A percentile compares a stretch with the other conserved stretches of the same genome.
Evolutionary conservation across 345 rosid genomes (phyloP).

Genomic region (Brassica carinata): DNA sequence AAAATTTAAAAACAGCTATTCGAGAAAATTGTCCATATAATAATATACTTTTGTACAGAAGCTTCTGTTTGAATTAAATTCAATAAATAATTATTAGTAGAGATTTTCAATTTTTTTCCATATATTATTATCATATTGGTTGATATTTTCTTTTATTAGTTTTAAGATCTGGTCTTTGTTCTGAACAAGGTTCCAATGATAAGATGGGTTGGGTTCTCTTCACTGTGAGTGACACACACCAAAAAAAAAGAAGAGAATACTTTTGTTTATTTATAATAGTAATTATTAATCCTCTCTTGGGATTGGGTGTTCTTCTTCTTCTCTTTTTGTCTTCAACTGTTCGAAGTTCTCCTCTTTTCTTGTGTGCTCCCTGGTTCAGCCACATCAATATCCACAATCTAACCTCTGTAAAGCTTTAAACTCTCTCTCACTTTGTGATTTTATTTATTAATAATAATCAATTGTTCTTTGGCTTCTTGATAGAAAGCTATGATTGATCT

Average conservation of each 20-base stretch:
- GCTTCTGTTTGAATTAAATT: too few species aligned
- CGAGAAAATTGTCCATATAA: too few species aligned
- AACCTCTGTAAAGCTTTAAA: slow-evolving; percentile 39
- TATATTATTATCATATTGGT: slow-evolving; percentile 25
- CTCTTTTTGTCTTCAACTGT: slow-evolving; percentile 48
- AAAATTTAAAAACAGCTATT: too few species aligned
- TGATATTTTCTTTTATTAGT: slow-evolving; percentile 15
- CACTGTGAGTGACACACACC: slow-evolving; percentile 19
- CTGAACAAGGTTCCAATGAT: slow-evolving; percentile 63
- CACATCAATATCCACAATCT: slow-evolving; percentile 37
- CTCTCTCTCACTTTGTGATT: slow-evolving; percentile 17
- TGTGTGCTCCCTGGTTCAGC: slow-evolving; percentile 48
- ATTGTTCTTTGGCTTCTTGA: slow-evolving; percentile 28
- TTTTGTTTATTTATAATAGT: slow-evolving; percentile 6
- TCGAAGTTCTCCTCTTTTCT: slow-evolving; percentile 35
- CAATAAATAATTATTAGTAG: slow-evolving; percentile 37
- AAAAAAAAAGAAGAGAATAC: background rate
- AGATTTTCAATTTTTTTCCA: slow-evolving; percentile 37
- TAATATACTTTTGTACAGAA: background rate
- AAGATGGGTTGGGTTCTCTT: slow-evolving; percentile 54
- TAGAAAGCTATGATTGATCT: slow-evolving; percentile 45
- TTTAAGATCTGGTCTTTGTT: slow-evolving; percentile 44
- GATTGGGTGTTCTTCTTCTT: slow-evolving; percentile 41
- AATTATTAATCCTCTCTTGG: slow-evolving; percentile 53
- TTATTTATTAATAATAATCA: background rate